Evolutionary conservation across 1,139 yeast genomes (phyloP).

Genomic region (Hyphopichia wangnamkhiaoensis): DNA sequence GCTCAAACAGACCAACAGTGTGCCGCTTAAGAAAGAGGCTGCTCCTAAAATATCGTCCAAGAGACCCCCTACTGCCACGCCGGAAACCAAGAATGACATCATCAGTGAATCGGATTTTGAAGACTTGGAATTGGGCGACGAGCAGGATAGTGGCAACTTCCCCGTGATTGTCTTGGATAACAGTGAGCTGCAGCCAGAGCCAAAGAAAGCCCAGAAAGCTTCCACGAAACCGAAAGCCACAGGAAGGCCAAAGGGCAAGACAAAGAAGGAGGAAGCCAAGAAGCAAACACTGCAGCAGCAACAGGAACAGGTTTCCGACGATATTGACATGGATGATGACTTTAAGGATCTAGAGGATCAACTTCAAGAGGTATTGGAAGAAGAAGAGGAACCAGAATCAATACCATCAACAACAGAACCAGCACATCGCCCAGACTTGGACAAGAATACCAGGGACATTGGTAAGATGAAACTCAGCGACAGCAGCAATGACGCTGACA

Average conservation of each 20-base stretch:
- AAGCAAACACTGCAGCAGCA: slow-evolving; percentile 3
- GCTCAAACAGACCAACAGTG: background rate
- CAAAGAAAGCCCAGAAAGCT: background rate
- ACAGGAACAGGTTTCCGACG: slow-evolving; percentile 8
- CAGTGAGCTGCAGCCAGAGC: background rate
- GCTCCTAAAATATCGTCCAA: slow-evolving; percentile 12
- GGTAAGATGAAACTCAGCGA: no score
- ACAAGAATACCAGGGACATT: no score
- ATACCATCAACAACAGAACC: background rate
- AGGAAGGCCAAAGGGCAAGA: slow-evolving; percentile 1
- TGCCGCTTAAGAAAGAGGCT: slow-evolving; percentile 4
- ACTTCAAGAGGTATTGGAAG: slow-evolving; percentile 43
- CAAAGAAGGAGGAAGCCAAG: slow-evolving; percentile 5
- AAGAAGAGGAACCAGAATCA: slow-evolving; percentile 14
- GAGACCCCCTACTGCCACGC: slow-evolving; percentile 14
- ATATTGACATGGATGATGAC: slow-evolving; percentile 38
- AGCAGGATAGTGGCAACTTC: slow-evolving; percentile 8
- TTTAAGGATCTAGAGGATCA: slow-evolving; percentile 49
- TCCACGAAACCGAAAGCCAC: slow-evolving; percentile 5
- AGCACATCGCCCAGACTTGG: background rate
- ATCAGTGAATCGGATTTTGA: slow-evolving; percentile 33
- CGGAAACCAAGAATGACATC: slow-evolving; percentile 16
- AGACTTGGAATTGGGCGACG: slow-evolving; percentile 19
- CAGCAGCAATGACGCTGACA: no score
- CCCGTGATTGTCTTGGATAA: slow-evolving; percentile 11